These are phyloP conservation scores for Rhizodiscina lignyota DNA, from an alignment of 495 filamentous ascomycete species.

Conservation along the genomic window DNA sequence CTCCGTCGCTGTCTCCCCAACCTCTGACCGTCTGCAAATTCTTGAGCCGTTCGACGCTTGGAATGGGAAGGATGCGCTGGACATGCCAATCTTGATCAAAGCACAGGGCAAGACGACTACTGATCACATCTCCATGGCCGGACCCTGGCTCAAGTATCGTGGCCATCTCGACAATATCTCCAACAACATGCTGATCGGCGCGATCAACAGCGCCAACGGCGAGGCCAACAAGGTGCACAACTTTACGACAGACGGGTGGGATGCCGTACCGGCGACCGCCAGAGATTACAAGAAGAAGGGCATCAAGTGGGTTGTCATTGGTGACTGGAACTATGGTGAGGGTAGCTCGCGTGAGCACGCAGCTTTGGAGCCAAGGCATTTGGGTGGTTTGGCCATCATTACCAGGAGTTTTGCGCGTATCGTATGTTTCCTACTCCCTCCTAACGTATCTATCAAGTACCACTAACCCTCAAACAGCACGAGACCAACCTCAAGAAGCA, in stretches of 20 bases:
- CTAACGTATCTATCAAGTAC: neutral
- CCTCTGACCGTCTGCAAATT: constrained; percentile 86
- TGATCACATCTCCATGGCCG: constrained; percentile 98
- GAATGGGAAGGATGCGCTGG: constrained; percentile 84
- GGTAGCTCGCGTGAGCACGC: constrained; percentile 95
- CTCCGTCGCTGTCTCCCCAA: constrained; percentile 69
- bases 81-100: constrained; percentile 95
- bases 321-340: constrained; percentile 99
- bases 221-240: constrained; percentile 99
- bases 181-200: constrained; percentile 99
- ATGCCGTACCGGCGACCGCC: constrained; percentile 81
- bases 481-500: constrained; percentile 99
- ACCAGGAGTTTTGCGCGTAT: constrained; percentile 95
- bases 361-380: constrained; percentile 91
- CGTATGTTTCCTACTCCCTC: constrained; percentile 20
- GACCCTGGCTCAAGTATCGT: constrained; percentile 99
- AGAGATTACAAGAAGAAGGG: constrained; percentile 97
- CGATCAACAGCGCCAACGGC: constrained; percentile 85
- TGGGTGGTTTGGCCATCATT: constrained; percentile 94
- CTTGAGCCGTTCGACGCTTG: constrained; percentile 73
- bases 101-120: constrained; percentile 96
- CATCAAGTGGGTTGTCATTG: constrained; percentile 92
- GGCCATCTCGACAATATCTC: constrained; percentile 99
- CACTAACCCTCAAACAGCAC: constrained; percentile 34
- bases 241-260: constrained; percentile 62